Evolutionary conservation across 345 rosid genomes (phyloP), one percentile per base, ranked within the genome.

Genomic region (Conringia planisiliqua): DNA sequence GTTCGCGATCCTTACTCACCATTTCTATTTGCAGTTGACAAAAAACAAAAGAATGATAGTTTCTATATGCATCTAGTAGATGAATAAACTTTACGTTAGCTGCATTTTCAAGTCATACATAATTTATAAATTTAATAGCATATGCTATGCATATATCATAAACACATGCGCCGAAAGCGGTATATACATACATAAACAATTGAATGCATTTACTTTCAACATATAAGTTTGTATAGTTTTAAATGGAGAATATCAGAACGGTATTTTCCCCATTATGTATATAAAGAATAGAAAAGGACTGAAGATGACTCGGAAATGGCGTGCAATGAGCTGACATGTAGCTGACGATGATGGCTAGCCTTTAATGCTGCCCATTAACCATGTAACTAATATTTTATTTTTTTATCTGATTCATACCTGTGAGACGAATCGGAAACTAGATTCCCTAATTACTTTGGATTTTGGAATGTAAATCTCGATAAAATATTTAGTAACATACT

Each of bases 291-390:
- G 42, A 57, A 47, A 17, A 54, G 33, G 16, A 67, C 12, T 11
- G 10, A 59, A 48, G 59, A 74, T 57, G 54, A 66, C 59, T 59
- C 68, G 58, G 47, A 47, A 73, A 58, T 67, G 47, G 62, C 55
- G 48, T 40, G 79, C 33, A 52, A 40, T 7, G 73, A 60, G 79
- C 47, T 68, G 68, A 56, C 69, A 44, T 40, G 62, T 75, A 51
- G 68, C 68, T 50, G 70, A 56, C n/a, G 20, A 22, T 51, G 47
- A 16, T 35, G 42, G 27, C 32, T 51, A 17, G 27, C 29, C 44
- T 68, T 75, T 50, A 68, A 75, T 50, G 79, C 63, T n/a, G 13
- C 43, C 7, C 73, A 68, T 29, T 67, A 38, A 73, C 56, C 9
- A 26, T 3, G 14, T 39, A 51, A 39, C 38, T 27, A 71, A 5